Evolutionary conservation across 2,329 filamentous ascomycete genomes (phyloP), one percentile per base, ranked within the genome.

Genomic region (Polychaeton citri): DNA sequence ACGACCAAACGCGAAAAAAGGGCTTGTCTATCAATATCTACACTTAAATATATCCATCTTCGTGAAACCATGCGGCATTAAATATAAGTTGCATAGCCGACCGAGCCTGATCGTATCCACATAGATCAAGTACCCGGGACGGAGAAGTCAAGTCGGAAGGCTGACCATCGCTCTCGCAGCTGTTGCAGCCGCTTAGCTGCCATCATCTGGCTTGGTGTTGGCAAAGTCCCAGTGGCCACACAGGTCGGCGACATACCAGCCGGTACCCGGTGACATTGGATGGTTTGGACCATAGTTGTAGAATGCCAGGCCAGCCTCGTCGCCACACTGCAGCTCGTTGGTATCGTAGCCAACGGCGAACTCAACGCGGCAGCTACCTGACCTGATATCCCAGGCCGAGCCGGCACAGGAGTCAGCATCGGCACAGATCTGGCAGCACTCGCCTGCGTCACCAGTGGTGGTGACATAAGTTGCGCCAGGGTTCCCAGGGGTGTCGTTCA

Each of bases 401-500:
- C 46, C 46, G 5, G 51, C 50, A 26, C 52, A 55, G 18, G 45
- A 33, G 16, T 42, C 39, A 2, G 48, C 42, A 20, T 50, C 49
- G 4, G 49, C 51, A 38, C 52, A 55, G 2, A 51, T 43, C 41
- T 55, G 52, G 38, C 52, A 55, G 40, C 52, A 55, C 9, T 38
- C 32, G 1, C 46, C 48, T 10, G 51, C 49, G 33, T 53, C 50
- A 16, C 33, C 39, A 12, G 51, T 48, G 31, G 43, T 53, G 16
- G 50, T 52, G 18, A 33, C 33, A 38, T 46, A 55, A 1, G 43
- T 41, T 12, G 49, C 51, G 37, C 52, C 52, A 28, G 24, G 24
- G 13, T 38, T 39, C 12, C 36, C 30, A 13, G 48, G 45, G 5
- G 44, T 47, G 38, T 50, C 43, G 19, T 40, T 37, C 8, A 47